Conservation (phyloP, 164 flowering plant species). For the Magnolia changhungtana region DNA sequence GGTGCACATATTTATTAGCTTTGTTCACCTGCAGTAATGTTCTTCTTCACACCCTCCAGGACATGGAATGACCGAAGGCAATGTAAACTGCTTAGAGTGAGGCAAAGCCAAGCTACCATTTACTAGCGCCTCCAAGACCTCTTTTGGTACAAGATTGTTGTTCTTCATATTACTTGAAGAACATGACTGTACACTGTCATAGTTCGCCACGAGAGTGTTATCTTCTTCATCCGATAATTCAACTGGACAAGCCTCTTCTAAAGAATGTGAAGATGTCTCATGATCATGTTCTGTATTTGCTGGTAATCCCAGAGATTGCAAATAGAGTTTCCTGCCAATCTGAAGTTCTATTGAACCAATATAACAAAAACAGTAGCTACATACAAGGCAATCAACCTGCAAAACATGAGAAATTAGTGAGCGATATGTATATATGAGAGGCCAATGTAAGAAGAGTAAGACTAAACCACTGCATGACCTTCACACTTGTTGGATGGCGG, state of each 20-base stretch:
- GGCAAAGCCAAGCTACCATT: constrained; percentile 64
- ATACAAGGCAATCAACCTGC: constrained; percentile 88
- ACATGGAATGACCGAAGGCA: constrained; percentile 69
- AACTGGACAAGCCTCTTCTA: constrained; percentile 15
- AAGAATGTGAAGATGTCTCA: constrained; percentile 14
- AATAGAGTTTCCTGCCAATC: constrained; percentile 78
- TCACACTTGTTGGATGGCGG: neutral
- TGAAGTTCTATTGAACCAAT: constrained; percentile 94
- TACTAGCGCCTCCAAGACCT: constrained; percentile 51
- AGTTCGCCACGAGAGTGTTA: constrained; percentile 15
- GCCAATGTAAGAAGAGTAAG: neutral
- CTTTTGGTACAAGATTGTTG: constrained; percentile 40
- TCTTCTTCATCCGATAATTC: constrained; percentile 37
- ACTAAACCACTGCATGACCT: neutral
- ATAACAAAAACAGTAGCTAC: constrained; percentile 79
- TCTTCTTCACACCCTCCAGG: constrained; percentile 85
- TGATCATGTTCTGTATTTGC: constrained; percentile 17
- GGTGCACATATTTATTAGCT: neutral
- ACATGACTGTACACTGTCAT: constrained; percentile 27
- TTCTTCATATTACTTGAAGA: constrained; percentile 34
- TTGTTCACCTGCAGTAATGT: constrained; percentile 79
- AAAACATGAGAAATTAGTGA: neutral
- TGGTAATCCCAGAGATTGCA: constrained; percentile 50
- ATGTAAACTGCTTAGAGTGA: constrained; percentile 51
- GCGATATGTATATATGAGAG: neutral